Evolutionary conservation across 2,329 filamentous ascomycete genomes (phyloP), one percentile per base, ranked within the genome.

Genomic region (Aspergillus fructus): DNA sequence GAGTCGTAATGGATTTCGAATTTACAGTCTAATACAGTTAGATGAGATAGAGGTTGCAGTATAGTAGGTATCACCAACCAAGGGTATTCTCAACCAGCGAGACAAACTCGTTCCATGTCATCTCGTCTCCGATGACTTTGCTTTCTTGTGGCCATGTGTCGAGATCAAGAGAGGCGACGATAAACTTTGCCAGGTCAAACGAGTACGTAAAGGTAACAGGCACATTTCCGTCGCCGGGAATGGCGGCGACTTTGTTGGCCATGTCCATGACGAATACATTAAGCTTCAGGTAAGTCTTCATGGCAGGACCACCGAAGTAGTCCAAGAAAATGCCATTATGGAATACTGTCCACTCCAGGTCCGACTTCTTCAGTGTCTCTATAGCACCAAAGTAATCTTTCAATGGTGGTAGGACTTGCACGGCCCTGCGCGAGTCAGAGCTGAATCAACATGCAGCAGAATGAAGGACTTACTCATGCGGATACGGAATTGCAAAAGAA

Each of bases 1-100:
- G 45, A 27, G 24, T 77, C 53, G 43, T 71, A 34, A 56, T 64
- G 56, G 23, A 78, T 24, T 5, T 70, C 9, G 57, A 75, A 64
- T n/a, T 75, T 59, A 5, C n/a, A 13, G 7, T 45, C 30, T 59
- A 43, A 2, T n/a, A 5, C 34, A 53, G 21, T 21, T 62, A 7
- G 52, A 42, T 43, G 63, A 15, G n/a, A 49, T n/a, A 37, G 2
- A 3, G 49, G 13, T 6, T 23, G 11, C 23, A 41, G 12, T 19
- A 34, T 37, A 17, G n/a, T 2, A 15, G 15, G 17, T 17, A 15
- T 7, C 4, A 52, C 56, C 53, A 46, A 62, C 68, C 65, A 42
- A 53, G 47, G 6, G 52, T 57, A 17, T 61, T 52, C 37, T 69
- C 62, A 4, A 64, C 65, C 3, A 70, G 17, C 2, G 21, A 34